phyloP scores from a whole-genome alignment of 768 basidiomycete species.

The Baorangia bicolor region DNA sequence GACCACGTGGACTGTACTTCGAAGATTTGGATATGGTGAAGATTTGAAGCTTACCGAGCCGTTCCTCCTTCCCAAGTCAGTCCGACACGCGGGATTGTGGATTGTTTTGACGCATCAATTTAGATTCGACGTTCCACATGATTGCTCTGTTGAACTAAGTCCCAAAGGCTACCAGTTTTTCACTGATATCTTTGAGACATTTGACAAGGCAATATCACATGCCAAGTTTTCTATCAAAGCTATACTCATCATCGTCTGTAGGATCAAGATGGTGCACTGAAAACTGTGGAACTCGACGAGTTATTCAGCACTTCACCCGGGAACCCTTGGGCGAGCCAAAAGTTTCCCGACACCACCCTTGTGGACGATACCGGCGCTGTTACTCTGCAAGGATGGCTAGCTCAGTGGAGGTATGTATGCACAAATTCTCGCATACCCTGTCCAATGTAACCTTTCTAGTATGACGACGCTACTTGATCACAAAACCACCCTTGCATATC shows the following conservation, averaged over 20 bases:
- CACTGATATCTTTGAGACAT: slow-evolving; percentile 93
- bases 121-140: slow-evolving; percentile 90
- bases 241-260: slow-evolving; percentile 29
- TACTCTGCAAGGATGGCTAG: slow-evolving; percentile 97
- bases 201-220: slow-evolving; percentile 69
- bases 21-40: slow-evolving; percentile 95
- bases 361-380: slow-evolving; percentile 86
- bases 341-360: slow-evolving; percentile 87
- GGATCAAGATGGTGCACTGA: slow-evolving; percentile 96
- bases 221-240: neutral
- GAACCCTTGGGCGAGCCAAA: slow-evolving; percentile 92
- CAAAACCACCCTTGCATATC: slow-evolving; percentile 86
- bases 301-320: slow-evolving; percentile 94
- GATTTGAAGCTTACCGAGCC: slow-evolving; percentile 86
- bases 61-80: slow-evolving; percentile 87
- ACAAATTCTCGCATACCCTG: slow-evolving; percentile 1
- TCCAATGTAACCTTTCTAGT: slow-evolving; percentile 39
- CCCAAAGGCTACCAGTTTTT: slow-evolving; percentile 96
- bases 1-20: slow-evolving; percentile 96
- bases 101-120: slow-evolving; percentile 11
- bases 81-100: slow-evolving; percentile 6
- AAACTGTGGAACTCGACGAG: slow-evolving; percentile 76
- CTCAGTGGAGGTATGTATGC: slow-evolving; percentile 88
- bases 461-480: slow-evolving; percentile 98
- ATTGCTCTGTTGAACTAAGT: slow-evolving; percentile 94